Base-by-base conservation (phyloP, 768 basidiomycete genomes). In the Polyporus arcularius region DNA sequence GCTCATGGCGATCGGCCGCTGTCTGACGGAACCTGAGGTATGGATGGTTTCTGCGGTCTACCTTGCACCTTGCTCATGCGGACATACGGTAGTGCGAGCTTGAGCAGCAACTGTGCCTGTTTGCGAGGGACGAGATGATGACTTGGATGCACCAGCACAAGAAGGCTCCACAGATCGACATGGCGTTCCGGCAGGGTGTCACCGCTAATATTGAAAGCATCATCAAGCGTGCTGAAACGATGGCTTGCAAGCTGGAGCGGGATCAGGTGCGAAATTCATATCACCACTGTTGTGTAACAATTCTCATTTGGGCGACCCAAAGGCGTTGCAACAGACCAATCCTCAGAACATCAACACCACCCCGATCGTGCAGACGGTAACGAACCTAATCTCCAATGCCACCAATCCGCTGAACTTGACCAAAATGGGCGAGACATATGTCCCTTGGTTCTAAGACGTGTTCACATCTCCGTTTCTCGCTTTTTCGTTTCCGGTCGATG, bases 41-140 rank as follows among this genome's bases (percentile, higher is more conserved):
- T 8, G 7, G 4, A 2, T n/a, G 8, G 43, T 28, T 14, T 12
- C 35, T 16, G 6, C 35, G 7, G 35, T 35, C 11, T 6, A 11
- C 10, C 18, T n/a, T 30, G 14, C 18, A 9, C 30, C 21, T 47
- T 16, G 10, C 38, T 42, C 9, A 50, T 35, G 8, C 46, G 58
- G 30, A 35, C 40, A 15, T 12, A 5, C 26, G 1, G 0, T 21
- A 96, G 91, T 96, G 89, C 72, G 94, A 98, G 63, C 78, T 99
- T 61, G 95, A 97, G 63, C 90, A 94, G 67, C 92, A 94, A 60
- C 82, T 99, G 4, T 91, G 90, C 64, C 79, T 99, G 54, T 96
- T 96, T 71, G 85, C 92, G 30, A 85, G 95, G 45, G 97, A 99
- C 69, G 97, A 99, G 75, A 90, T 98, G 47, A 81, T 87, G 66